A percentile compares a stretch with the other conserved stretches of the same genome.
These are phyloP conservation scores for Crataegus laevigata DNA, from an alignment of 306 rosid species.

Conservation along the genomic window DNA sequence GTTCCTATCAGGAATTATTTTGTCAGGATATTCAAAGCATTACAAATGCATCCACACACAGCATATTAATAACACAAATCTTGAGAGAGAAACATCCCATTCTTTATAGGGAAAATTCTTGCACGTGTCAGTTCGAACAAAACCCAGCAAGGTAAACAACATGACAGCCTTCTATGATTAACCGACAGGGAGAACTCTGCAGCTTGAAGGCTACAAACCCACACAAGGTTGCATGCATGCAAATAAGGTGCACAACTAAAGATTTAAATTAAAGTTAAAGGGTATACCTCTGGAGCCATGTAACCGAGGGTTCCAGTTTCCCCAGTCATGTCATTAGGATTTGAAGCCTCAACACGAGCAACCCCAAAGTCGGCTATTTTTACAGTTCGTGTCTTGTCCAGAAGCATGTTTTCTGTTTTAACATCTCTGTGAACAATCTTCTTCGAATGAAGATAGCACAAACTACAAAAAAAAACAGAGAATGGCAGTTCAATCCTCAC, in stretches of 20 bases:
- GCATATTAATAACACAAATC: neutral
- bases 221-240: neutral
- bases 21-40: neutral
- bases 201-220: constrained; percentile 9
- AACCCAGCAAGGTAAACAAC: neutral
- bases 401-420: constrained; percentile 97
- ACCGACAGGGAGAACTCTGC: neutral
- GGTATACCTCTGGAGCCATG: constrained; percentile 96
- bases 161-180: constrained; percentile 3
- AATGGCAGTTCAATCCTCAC: neutral
- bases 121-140: neutral
- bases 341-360: constrained; percentile 97
- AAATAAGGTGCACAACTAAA: neutral
- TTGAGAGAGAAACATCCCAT: neutral
- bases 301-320: constrained; percentile 95
- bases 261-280: constrained; percentile 10
- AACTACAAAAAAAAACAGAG: constrained; percentile 39
- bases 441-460: constrained; percentile 84
- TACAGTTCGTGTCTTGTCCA: constrained; percentile 82
- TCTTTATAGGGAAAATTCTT: no score
- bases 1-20: neutral
- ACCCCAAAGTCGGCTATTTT: constrained; percentile 99
- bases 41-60: neutral
- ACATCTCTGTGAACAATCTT: constrained; percentile 98
- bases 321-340: constrained; percentile 99